Base-by-base conservation (phyloP, 1,284 basidiomycete genomes). In the Sutorius eximius region DNA sequence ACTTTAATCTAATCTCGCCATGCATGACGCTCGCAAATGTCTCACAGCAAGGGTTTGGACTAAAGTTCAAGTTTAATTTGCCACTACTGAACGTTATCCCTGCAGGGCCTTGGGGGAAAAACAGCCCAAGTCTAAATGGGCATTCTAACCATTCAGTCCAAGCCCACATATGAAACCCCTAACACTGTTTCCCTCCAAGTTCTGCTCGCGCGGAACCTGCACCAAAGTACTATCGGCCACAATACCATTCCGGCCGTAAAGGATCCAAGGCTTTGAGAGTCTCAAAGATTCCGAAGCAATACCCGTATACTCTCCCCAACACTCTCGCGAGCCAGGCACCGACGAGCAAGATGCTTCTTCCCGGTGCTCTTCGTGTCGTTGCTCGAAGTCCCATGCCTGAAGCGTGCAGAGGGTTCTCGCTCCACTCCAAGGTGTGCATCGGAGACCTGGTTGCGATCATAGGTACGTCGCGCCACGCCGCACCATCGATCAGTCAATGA, bases 361-460 rank as follows among this genome's bases (percentile, higher is more conserved):
- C 41, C 4, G 7, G 3, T 15, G 2, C 0, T 36, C 33, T 54
- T 5, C 24, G 24, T 27, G 24, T 27, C 16, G 16, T 42, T 34
- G 27, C 41, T 49, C 49, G 48, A 22, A 16, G 10, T 37, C 0
- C 18, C 1, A 18, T 46, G 4, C 65, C 57, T 15, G 48, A 30
- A 3, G 40, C 16, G 2, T 65, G 61, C 41, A 44, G 22, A 15
- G 52, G 56, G 8, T 68, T 68, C 24, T 43, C 51, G 0, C 1
- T 56, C 13, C 27, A 53, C 0, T 51, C 46, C 7, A 56, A 48
- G 4, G 55, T 66, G 1, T 66, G 66, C 13, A 32, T 67, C 2
- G 64, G 65, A 0, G 65, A 66, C 48, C 5, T 70, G 18, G 32
- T 70, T 36, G 59, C 49, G 5, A 62, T 70, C 30, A 3, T 60